Conservation (phyloP, 2,329 filamentous ascomycete genomes). For the Arthrobotrys megalospora region DNA sequence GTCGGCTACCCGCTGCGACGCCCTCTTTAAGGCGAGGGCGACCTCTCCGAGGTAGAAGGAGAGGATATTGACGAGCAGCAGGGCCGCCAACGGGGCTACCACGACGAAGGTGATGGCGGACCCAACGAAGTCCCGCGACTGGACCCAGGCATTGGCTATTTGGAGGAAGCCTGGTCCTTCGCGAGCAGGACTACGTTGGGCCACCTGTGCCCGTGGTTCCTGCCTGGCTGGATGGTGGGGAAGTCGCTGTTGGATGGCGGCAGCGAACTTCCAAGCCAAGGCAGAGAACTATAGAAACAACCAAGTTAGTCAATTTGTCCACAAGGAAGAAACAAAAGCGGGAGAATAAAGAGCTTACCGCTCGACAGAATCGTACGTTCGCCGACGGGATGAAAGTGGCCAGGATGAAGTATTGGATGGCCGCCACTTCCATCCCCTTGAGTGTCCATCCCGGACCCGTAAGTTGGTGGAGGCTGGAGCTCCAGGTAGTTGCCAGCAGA, state of each 20-base stretch:
- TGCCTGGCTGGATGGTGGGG: background rate
- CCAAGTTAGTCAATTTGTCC: background rate
- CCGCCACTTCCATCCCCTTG: constrained; percentile 17
- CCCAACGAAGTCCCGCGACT: background rate
- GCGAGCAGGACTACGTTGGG: background rate
- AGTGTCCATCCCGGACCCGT: background rate
- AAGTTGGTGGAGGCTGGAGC: constrained; percentile 14
- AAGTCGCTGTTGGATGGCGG: constrained; percentile 2
- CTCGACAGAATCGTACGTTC: background rate
- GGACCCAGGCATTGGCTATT: background rate
- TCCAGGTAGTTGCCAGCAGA: constrained; percentile 10
- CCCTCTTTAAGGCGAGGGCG: background rate
- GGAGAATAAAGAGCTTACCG: background rate
- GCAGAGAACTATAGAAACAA: constrained; percentile 1
- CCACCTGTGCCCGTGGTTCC: background rate
- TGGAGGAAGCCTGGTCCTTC: background rate
- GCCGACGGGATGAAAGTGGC: constrained; percentile 7
- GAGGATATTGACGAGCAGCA: constrained; percentile 21
- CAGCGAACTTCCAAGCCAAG: constrained; percentile 1
- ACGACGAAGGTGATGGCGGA: background rate
- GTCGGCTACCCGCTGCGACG: constrained; percentile 16
- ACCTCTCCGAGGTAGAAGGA: background rate
- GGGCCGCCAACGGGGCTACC: constrained; percentile 8
- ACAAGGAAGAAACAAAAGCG: background rate
- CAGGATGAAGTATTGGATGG: constrained; percentile 3